A percentile compares a stretch with the other conserved stretches of the same genome.
These are phyloP conservation scores for Boletus reticuloceps DNA, from an alignment of 768 basidiomycete species.

Conservation along the genomic window DNA sequence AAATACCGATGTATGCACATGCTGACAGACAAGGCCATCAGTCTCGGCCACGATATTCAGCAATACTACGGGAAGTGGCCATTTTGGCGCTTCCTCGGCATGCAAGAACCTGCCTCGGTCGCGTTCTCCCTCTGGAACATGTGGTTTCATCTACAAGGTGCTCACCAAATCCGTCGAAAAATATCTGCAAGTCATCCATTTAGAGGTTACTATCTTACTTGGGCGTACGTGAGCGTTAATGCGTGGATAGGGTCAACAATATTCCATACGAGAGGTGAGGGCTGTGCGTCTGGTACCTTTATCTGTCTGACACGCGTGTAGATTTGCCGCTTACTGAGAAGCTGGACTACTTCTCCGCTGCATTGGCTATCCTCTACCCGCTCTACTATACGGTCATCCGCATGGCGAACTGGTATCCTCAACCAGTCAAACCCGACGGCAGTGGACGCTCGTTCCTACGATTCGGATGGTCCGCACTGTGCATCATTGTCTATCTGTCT, in stretches of 20 bases:
- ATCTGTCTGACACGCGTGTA: slow-evolving; percentile 28
- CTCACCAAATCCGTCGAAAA: slow-evolving; percentile 41
- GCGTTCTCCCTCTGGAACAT: slow-evolving; percentile 87
- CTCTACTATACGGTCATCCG: slow-evolving; percentile 79
- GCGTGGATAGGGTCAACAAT: slow-evolving; percentile 92
- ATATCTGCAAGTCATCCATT: slow-evolving; percentile 64
- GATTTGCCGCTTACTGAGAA: slow-evolving; percentile 85
- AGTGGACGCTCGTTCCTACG: slow-evolving; percentile 13
- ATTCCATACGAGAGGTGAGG: slow-evolving; percentile 89
- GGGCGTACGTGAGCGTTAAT: slow-evolving; percentile 74
- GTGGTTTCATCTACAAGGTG: slow-evolving; percentile 67
- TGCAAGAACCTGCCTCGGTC: slow-evolving; percentile 94
- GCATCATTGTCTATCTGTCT: slow-evolving; percentile 52
- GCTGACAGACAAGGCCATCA: slow-evolving; percentile 58
- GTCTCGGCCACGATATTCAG: slow-evolving; percentile 44
- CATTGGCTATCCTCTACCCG: slow-evolving; percentile 75
- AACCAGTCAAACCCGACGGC: slow-evolving; percentile 27
- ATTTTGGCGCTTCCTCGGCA: slow-evolving; percentile 82
- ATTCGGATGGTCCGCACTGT: slow-evolving; percentile 48
- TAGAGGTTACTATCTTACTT: slow-evolving; percentile 61
- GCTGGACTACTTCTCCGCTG: slow-evolving; percentile 94
- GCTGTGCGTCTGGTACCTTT: not conserved
- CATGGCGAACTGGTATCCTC: slow-evolving; percentile 68
- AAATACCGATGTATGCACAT: slow-evolving; percentile 86
- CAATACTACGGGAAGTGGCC: slow-evolving; percentile 99